Base-by-base conservation (phyloP, 2,329 filamentous ascomycete genomes). In the Herpomyces periplanetae region DNA sequence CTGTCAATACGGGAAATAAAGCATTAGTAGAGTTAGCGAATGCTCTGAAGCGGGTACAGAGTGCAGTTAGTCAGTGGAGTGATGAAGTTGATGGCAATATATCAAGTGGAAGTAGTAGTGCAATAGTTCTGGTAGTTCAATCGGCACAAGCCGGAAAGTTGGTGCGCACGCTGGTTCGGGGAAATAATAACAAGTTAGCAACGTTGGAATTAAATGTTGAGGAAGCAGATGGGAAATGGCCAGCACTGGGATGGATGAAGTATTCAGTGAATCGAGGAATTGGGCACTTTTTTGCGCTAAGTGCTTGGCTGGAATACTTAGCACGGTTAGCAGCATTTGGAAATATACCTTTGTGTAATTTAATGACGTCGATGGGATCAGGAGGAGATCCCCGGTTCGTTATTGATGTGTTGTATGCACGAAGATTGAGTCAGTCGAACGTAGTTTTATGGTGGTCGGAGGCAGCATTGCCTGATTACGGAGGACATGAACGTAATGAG, bases 371-470 rank as follows among this genome's bases (percentile, higher is more conserved):
- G n/a, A n/a, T n/a, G n/a, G n/a, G n/a, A n/a, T 80, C 91, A 35
- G 60, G 61, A 16, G 80, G 91, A 27, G 80, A 96, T 30, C 75
- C 80, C 11, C 57, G 69, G 3, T 91, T 80, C 41, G 43, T 96
- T 21, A 96, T 99, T 28, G 80, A 99, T 33, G 56, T 99, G 21
- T 66, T 75, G 1, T 99, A 91, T 34, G 80, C 80, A 1, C 51
- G 84, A 22, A 54, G 73, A 8, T 43, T 99, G 19, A 69, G 87
- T 31, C 62, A 65, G 27, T 87, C 75, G 32, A 71, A 73, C 22
- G 68, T 96, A 1, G 65, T 96, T 4, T 45, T 99, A 4, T 99
- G 80, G 80, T 99, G 80, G 80, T 91, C 75, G 8, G 49, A 55
- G 5, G 60, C 62, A 4, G 57, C 75, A 0, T 56, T 63, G 19